Base-by-base conservation (phyloP, 495 filamentous ascomycete species). In the Talaromyces wortmannii region DNA sequence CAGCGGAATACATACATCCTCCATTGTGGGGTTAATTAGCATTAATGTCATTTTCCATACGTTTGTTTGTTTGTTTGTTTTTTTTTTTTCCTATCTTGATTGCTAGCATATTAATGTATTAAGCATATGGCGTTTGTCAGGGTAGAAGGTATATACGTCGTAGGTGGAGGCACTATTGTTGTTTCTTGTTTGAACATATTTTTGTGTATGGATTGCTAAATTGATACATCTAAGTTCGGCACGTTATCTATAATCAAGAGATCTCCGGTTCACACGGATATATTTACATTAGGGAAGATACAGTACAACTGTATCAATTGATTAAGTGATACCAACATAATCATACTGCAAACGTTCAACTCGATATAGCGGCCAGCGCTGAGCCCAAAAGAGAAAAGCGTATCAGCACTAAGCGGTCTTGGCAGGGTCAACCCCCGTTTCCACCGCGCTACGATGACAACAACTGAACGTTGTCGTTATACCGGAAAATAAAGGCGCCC, bases 1-100 rank as follows among this genome's bases (percentile, higher is more conserved):
- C 75, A 15, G 63, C 67, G 30, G 75, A 78, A 57, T 78, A 75
- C 53, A 77, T 78, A 30, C 75, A 78, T 44, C 72, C 75, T 16
- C 73, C 75, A 5, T 59, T 78, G 18, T 76, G 75, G 75, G 63
- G 72, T 31, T 76, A 64, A 33, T n/a, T 12, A 42, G 31, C 29
- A 29, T 30, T 7, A 52, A 47, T 55, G 7, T 15, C 6, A 29
- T 29, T 11, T 29, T 52, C n/a, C 11, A 13, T 36, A 50, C 48
- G 5, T 16, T 50, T 13, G 48, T 7, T 33, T 31, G 23, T 30
- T 4, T 30, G 10, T 48, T 48, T 30, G 4, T 30, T 48, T 48
- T 48, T 48, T 11, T 48, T 10, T 48, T 23, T 3, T 18, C 2
- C 17, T 18, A 30, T 30, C 17, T 8, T 48, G 18, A n/a, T n/a